Conservation (phyloP, 2,329 filamentous ascomycete species). For the Verticillium nonalfalfae region DNA sequence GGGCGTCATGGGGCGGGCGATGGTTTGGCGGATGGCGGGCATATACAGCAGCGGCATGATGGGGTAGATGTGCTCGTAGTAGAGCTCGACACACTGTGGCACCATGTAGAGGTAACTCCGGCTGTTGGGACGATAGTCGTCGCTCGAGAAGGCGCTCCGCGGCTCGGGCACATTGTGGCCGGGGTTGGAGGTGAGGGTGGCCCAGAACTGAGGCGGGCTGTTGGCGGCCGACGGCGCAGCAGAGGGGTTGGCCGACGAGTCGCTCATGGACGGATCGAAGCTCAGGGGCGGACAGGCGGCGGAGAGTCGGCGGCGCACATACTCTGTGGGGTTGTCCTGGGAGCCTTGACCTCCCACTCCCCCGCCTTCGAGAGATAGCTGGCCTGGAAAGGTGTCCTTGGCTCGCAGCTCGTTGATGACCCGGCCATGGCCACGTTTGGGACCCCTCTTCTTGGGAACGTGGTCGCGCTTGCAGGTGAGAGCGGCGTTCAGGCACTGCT, state of each 20-base stretch:
- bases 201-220: conserved; percentile 20
- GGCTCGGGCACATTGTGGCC: conserved; percentile 22
- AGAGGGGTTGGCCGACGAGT: conserved; percentile 10
- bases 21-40: conserved; percentile 45
- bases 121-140: conserved; percentile 31
- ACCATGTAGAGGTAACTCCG: conserved; percentile 38
- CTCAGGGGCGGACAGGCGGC: conserved; percentile 12
- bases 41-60: conserved; percentile 57
- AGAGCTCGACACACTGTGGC: conserved; percentile 54
- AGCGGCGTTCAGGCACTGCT: conserved; percentile 52
- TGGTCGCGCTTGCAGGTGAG: conserved; percentile 60
- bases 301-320: conserved; percentile 13
- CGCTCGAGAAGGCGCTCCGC: conserved; percentile 31
- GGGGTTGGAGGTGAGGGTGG: conserved; percentile 19
- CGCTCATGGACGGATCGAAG: conserved; percentile 10
- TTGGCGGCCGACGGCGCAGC: conserved; percentile 12
- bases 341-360: background rate
- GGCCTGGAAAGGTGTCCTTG: conserved; percentile 27
- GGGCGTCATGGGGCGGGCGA: conserved; percentile 27
- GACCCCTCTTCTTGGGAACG: conserved; percentile 57
- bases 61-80: conserved; percentile 57
- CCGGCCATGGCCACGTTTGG: conserved; percentile 55
- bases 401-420: conserved; percentile 56
- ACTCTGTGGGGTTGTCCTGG: conserved; percentile 20
- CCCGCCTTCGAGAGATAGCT: conserved; percentile 18